Evolutionary conservation across 2,329 filamentous ascomycete species (phyloP).

Genomic region (Xylaria sp.): DNA sequence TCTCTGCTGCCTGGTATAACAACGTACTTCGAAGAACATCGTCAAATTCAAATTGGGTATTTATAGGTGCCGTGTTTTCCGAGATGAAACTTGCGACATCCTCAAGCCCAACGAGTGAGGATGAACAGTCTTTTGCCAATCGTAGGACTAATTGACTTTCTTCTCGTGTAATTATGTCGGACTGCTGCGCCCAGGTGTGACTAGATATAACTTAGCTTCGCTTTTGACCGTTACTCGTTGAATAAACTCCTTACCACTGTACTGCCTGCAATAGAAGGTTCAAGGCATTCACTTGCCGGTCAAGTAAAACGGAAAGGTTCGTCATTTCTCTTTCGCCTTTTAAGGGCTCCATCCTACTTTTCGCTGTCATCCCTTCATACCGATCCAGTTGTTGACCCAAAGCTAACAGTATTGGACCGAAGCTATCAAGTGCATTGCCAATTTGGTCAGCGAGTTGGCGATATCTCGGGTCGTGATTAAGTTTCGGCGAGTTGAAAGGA

Average conservation of each 20-base stretch:
- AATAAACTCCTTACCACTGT: constrained; percentile 32
- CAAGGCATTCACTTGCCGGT: constrained; percentile 38
- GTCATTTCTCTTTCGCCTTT: constrained; percentile 34
- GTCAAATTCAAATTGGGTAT: constrained; percentile 35
- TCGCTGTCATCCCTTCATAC: constrained; percentile 22
- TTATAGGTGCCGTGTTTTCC: constrained; percentile 28
- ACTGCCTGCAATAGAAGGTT: constrained; percentile 37
- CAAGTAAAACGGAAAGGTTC: constrained; percentile 33
- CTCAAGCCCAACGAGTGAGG: constrained; percentile 32
- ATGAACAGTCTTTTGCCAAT: constrained; percentile 33
- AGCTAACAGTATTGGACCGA: constrained; percentile 57
- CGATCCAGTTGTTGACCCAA: constrained; percentile 27
- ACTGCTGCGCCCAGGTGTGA: constrained; percentile 30
- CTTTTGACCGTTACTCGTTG: not conserved
- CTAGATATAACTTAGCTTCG: constrained; percentile 20
- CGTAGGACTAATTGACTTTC: constrained; percentile 32
- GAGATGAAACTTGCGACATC: constrained; percentile 30
- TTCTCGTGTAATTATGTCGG: constrained; percentile 10
- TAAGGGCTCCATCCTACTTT: constrained; percentile 29
- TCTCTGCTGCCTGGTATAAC: constrained; percentile 31
- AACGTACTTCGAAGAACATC: constrained; percentile 20
- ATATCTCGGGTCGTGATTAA: constrained; percentile 29
- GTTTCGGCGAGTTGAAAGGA: constrained; percentile 9
- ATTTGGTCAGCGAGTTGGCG: constrained; percentile 32
- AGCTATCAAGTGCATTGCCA: constrained; percentile 50